Evolutionary conservation across 2,329 filamentous ascomycete species (phyloP).

Genomic region (Stemphylium beticola): DNA sequence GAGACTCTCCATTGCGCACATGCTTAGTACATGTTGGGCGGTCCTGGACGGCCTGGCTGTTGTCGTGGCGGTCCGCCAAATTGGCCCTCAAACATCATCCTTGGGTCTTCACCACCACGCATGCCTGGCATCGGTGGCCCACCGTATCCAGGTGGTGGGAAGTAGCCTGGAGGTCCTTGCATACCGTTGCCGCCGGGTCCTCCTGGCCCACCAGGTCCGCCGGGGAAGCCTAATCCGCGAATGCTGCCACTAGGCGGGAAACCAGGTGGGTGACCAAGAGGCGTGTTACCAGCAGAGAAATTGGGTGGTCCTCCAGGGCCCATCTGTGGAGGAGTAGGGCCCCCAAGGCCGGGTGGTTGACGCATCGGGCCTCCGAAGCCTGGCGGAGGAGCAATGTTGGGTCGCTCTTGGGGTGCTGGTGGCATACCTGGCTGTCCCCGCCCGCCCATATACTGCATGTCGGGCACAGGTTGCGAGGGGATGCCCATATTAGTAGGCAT

Average conservation of each 20-base stretch:
- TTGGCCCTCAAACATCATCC: conserved; percentile 47
- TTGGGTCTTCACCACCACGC: conserved; percentile 43
- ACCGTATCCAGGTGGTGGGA: conserved; percentile 42
- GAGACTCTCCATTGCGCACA: neutral
- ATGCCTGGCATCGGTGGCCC: conserved; percentile 39
- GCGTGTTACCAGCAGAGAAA: conserved; percentile 48
- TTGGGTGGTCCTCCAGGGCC: conserved; percentile 40
- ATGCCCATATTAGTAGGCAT: conserved; percentile 51
- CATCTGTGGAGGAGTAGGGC: conserved; percentile 39
- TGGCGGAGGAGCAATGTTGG: conserved; percentile 46
- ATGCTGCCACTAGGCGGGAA: conserved; percentile 41
- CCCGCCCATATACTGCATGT: conserved; percentile 44
- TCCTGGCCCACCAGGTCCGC: conserved; percentile 25
- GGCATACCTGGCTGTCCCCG: conserved; percentile 46
- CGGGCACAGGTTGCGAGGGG: conserved; percentile 47
- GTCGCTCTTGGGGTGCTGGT: conserved; percentile 44
- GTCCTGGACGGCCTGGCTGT: conserved; percentile 37
- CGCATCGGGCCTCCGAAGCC: conserved; percentile 47
- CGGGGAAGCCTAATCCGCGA: conserved; percentile 37
- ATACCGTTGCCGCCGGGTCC: conserved; percentile 37
- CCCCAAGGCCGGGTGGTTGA: conserved; percentile 45
- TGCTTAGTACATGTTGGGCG: conserved; percentile 42
- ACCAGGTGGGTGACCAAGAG: conserved; percentile 47
- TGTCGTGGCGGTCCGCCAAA: conserved; percentile 41
- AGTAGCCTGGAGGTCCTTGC: conserved; percentile 46